Evolutionary conservation across 192 early-diverging fungal genomes (phyloP), one percentile per base, ranked within the genome.

Genomic region (Podila clonocystis): DNA sequence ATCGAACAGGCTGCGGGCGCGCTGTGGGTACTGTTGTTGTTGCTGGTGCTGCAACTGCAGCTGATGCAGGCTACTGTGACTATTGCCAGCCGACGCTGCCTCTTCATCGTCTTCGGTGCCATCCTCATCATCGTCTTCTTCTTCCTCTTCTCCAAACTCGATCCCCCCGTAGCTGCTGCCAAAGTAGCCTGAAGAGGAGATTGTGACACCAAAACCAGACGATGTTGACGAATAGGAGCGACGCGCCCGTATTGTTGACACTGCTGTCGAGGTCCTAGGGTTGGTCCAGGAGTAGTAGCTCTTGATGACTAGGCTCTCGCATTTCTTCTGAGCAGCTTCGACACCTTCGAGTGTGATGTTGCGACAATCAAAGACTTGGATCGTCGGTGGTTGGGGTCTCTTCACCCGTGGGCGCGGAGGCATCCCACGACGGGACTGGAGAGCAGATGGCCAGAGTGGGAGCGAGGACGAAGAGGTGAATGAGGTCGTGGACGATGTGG

Each of bases 341-440:
- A 89, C 83, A 4, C 87, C 87, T 13, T 67, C 68, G 24, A 85
- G 82, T 0, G 87, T 84, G 22, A 89, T 84, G 58, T 87, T 85
- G 12, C 75, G 63, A 62, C 87, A 89, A 48, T 89, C 87, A 62
- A 86, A 75, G 15, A 89, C 84, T 41, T 89, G 85, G 0, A 89
- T 58, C 9, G 63, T 65, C 0, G 70, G 77, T 6, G 65, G 15
- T 65, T 78, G 4, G 73, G 58, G 12, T 34, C 17, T 28, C 70
- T 34, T n/a, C 49, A 58, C 12, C 28, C 59, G 19, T 7, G 45
- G 48, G 20, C 48, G 45, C 20, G 63, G 45, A 11, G 28, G 48
- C 5, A 50, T 45, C 3, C 61, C 19, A 24, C 24, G 73, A 60
- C 58, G 72, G 7, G 70, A 36, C 19, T 29, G 67, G 41, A 55